A percentile compares a stretch with the other conserved stretches of the same genome.
Conservation (phyloP, 2,329 filamentous ascomycete genomes). For the Phyllosticta citrichinensis region DNA sequence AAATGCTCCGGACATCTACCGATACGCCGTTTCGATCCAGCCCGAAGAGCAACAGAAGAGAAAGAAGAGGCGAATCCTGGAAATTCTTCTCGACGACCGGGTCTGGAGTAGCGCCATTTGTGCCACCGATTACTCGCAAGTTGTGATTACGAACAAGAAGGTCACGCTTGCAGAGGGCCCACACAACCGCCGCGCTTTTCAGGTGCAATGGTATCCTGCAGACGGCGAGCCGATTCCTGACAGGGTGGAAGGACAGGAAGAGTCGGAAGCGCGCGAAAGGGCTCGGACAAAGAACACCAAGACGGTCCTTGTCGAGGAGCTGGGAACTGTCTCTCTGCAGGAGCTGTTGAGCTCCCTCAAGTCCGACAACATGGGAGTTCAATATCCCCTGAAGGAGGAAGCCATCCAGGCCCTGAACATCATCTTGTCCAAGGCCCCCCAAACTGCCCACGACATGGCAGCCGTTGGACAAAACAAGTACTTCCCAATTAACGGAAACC, state of each 20-base stretch:
- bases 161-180: constrained; percentile 14
- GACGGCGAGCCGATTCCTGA: constrained; percentile 19
- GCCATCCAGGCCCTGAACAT: constrained; percentile 50
- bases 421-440: constrained; percentile 41
- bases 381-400: constrained; percentile 38
- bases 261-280: constrained; percentile 12
- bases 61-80: constrained; percentile 39
- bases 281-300: constrained; percentile 16
- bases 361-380: constrained; percentile 23
- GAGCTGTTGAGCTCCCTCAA: constrained; percentile 38
- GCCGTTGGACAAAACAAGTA: constrained; percentile 43
- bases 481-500: constrained; percentile 34
- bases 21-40: constrained; percentile 23
- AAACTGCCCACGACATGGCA: constrained; percentile 29
- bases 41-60: constrained; percentile 30
- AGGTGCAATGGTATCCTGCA: constrained; percentile 20
- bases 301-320: constrained; percentile 15
- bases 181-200: constrained; percentile 12
- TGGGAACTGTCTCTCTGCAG: constrained; percentile 18
- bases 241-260: constrained; percentile 9
- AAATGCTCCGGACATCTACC: constrained; percentile 15
- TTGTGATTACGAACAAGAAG: constrained; percentile 19
- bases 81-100: constrained; percentile 30
- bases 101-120: constrained; percentile 21
- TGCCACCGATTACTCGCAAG: constrained; percentile 32